These are phyloP conservation scores for Silene latifolia DNA, from an alignment of 148 eudicot species.

Conservation along the genomic window DNA sequence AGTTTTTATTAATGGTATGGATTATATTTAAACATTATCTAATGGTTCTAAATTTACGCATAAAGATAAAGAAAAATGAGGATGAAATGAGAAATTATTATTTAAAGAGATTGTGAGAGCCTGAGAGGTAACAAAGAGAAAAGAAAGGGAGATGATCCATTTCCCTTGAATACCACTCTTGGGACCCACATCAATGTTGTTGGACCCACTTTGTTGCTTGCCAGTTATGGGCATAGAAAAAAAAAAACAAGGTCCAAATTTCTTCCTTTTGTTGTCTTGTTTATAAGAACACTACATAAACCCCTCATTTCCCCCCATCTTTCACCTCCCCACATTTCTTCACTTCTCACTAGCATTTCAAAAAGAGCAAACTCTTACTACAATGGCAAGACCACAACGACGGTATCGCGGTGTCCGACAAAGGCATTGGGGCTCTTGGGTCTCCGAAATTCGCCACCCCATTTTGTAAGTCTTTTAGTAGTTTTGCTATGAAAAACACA, in stretches of 20 bases:
- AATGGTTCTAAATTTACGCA: no score
- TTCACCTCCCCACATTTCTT: constrained; percentile 13
- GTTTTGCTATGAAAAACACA: no score
- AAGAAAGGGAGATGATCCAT: no score
- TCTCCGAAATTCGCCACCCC: constrained; percentile 85
- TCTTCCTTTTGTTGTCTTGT: constrained; percentile 19
- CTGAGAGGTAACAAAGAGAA: no score
- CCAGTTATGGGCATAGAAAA: constrained; percentile 28
- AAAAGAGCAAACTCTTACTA: background rate
- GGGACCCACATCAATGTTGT: constrained; percentile 10
- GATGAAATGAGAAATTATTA: no score
- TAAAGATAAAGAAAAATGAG: no score
- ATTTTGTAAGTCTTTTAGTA: constrained; percentile 57
- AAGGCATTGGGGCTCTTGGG: constrained; percentile 96
- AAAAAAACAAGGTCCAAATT: constrained; percentile 2
- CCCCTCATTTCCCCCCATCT: constrained; percentile 19
- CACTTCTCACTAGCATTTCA: constrained; percentile 13
- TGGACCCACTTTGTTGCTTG: constrained; percentile 33
- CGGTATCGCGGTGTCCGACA: constrained; percentile 75
- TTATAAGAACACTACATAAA: constrained; percentile 28
- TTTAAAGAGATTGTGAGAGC: no score
- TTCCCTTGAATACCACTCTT: background rate
- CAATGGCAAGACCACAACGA: constrained; percentile 74
- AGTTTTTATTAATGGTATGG: no score
- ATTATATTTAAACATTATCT: no score